These are phyloP conservation scores for Cadophora gregata DNA, from an alignment of 2,329 filamentous ascomycete species.

Conservation along the genomic window DNA sequence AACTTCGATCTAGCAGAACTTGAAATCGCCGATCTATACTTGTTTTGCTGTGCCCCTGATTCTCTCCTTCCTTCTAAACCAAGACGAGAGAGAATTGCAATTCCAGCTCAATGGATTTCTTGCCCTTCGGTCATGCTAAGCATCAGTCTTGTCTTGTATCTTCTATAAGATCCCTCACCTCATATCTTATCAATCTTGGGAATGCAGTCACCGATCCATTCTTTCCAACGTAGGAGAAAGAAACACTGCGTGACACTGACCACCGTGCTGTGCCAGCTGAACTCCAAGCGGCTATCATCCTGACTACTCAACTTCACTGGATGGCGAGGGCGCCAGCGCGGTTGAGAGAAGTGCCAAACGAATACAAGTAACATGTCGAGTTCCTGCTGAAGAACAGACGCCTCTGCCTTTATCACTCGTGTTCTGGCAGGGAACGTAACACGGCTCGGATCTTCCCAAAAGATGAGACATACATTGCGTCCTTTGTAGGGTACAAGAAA, in stretches of 20 bases:
- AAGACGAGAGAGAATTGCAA: conserved; percentile 1
- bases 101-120: neutral
- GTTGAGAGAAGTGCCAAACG: neutral
- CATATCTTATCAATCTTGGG: neutral
- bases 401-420: neutral
- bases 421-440: neutral
- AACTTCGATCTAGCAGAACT: neutral
- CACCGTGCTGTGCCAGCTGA: neutral
- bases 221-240: neutral
- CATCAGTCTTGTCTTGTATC: neutral
- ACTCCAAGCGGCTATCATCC: neutral
- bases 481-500: neutral
- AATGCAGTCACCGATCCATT: neutral
- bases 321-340: neutral
- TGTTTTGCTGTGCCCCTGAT: neutral
- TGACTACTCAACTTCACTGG: neutral
- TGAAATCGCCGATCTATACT: neutral
- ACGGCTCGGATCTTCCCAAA: conserved; percentile 6
- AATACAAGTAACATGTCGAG: neutral
- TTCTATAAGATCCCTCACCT: neutral
- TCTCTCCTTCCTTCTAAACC: neutral
- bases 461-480: neutral
- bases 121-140: neutral
- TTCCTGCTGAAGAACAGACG: neutral
- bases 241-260: conserved; percentile 1